phyloP scores from a whole-genome alignment of 2,329 filamentous ascomycete species.

The Fusarium sarcochroum region DNA sequence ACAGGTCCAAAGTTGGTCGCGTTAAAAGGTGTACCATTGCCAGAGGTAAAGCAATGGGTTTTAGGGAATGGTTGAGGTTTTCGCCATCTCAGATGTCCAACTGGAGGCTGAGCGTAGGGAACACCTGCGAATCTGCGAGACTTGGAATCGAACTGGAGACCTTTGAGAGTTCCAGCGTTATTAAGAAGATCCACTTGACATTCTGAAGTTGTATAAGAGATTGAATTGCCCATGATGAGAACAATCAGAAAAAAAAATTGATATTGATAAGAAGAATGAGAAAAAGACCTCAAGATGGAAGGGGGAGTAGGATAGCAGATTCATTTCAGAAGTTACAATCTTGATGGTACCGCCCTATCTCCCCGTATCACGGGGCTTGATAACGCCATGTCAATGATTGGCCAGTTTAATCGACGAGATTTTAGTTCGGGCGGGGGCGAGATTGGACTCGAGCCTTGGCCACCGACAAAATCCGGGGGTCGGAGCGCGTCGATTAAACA shows the following conservation, averaged over 20 bases:
- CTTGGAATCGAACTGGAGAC: constrained; percentile 55
- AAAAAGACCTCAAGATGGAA: neutral
- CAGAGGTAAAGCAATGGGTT: neutral
- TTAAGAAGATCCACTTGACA: neutral
- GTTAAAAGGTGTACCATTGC: neutral
- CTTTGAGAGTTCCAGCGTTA: constrained; percentile 41
- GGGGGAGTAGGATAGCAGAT: too few species aligned
- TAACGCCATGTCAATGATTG: neutral
- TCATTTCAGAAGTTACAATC: too few species aligned
- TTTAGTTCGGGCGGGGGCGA: neutral
- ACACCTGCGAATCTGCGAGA: constrained; percentile 54
- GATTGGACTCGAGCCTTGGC: neutral
- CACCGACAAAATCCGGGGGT: neutral
- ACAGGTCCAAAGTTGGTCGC: constrained; percentile 1
- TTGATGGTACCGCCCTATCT: neutral
- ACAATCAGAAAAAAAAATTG: neutral
- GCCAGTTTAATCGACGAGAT: constrained; percentile 15
- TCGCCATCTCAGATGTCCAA: neutral
- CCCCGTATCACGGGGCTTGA: neutral
- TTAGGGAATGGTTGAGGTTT: constrained; percentile 9
- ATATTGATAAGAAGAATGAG: neutral
- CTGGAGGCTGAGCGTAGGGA: constrained; percentile 58
- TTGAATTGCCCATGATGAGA: constrained; percentile 13
- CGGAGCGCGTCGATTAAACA: neutral
- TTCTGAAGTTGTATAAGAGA: constrained; percentile 19